Base-by-base conservation (phyloP, 1,139 yeast species). In the Magnusiomyces clavatus region DNA sequence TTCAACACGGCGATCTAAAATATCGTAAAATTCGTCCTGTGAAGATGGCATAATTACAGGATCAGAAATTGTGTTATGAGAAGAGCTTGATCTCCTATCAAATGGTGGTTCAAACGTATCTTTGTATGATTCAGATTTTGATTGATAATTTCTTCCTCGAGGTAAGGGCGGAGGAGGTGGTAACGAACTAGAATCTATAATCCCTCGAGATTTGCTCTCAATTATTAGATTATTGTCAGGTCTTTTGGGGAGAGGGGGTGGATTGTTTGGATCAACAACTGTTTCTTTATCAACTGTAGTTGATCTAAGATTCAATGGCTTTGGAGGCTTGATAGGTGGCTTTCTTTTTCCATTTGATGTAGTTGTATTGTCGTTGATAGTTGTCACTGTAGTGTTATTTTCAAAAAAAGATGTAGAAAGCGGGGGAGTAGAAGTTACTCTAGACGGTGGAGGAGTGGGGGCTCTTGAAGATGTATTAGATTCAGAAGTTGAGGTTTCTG, bases 1-100 rank as follows among this genome's bases (percentile, higher is more conserved):
- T 31, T 74, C 77, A 12, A 70, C 67, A 45, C 68, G 71, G 51
- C 68, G 71, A 55, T 75, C 78, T 34, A 68, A 51, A 5, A 56
- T 46, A n/a, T 61, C 61, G 17, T 56, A 37, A 44, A 52, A 57
- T 48, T 59, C 63, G 42, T 64, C 64, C 53, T 60, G 68, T 8
- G 61, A 57, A 35, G 67, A 65, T 39, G 61, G 57, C 54, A 59
- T 56, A 17, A 59, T 57, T 37, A 51, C 51, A 14, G 52, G 56
- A n/a, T n/a, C n/a, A n/a, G n/a, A n/a, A n/a, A n/a, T n/a, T 6
- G 46, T 38, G 8, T 24, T 4, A 24, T 24, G 34, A 24, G 31
- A 5, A 24, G 31, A 8, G 31, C 31, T 4, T 24, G 31, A 41
- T 35, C 16, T 37, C 42, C n/a, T 13, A 31, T 24, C 14, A 31